These are phyloP conservation scores for Heliosperma pusillum DNA, from an alignment of 148 eudicot genomes.

Conservation along the genomic window DNA sequence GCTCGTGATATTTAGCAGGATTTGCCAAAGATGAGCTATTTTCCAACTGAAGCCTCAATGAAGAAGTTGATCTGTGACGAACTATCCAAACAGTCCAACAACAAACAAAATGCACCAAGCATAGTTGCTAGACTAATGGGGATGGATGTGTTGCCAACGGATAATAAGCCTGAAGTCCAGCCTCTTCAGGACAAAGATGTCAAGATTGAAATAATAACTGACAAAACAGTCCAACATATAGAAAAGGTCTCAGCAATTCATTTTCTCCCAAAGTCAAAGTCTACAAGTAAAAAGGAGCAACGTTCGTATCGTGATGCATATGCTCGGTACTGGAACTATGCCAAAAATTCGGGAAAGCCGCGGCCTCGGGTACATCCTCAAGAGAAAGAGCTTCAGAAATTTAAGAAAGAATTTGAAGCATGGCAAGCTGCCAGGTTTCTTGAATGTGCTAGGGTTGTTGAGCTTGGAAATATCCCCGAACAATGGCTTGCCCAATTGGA, in stretches of 20 bases:
- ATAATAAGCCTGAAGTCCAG: conserved; percentile 32
- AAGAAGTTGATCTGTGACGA: conserved; percentile 74
- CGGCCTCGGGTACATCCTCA: conserved; percentile 92
- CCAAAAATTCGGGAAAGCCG: conserved; percentile 39
- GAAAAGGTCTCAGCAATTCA: conserved; percentile 37
- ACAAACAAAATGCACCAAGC: conserved; percentile 60
- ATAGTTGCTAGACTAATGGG: conserved; percentile 96
- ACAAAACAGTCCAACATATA: conserved; percentile 29
- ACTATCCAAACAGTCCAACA: conserved; percentile 46
- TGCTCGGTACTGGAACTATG: conserved; percentile 38
- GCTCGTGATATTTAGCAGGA: conserved; percentile 35
- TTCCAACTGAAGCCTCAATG: conserved; percentile 57
- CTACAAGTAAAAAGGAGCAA: conserved; percentile 30
- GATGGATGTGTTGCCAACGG: conserved; percentile 65
- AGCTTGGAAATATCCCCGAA: conserved; percentile 50
- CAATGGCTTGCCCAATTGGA: conserved; percentile 79
- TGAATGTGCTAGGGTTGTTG: conserved; percentile 74
- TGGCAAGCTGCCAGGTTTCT: conserved; percentile 89
- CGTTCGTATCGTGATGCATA: conserved; percentile 37
- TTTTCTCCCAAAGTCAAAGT: conserved; percentile 36
- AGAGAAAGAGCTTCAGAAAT: conserved; percentile 94
- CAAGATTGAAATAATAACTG: conserved; percentile 13
- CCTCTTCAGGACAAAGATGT: conserved; percentile 34
- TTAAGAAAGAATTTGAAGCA: conserved; percentile 94
- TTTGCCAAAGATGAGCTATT: conserved; percentile 39